These are phyloP conservation scores for Aschersonia sp. DNA, from an alignment of 2,329 filamentous ascomycete species.

Conservation along the genomic window DNA sequence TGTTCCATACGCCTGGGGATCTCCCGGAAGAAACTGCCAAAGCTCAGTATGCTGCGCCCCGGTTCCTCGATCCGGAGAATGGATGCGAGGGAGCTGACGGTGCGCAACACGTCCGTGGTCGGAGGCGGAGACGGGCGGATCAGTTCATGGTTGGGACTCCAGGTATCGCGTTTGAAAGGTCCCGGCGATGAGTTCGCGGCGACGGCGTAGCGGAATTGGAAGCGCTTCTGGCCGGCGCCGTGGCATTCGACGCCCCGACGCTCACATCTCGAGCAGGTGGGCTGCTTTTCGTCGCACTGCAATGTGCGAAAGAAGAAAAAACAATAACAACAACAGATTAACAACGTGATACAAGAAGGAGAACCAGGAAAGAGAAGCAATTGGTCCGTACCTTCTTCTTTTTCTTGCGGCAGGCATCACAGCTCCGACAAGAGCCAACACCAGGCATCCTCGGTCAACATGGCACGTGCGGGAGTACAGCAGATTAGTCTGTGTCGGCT, in stretches of 20 bases:
- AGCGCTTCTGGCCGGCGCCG: slow-evolving; percentile 1
- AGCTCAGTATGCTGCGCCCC: background rate
- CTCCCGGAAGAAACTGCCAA: slow-evolving; percentile 1
- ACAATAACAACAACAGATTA: background rate
- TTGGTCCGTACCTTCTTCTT: slow-evolving; percentile 1
- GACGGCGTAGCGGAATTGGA: background rate
- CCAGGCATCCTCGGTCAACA: slow-evolving; percentile 1
- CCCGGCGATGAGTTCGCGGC: background rate
- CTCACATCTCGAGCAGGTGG: slow-evolving; percentile 1
- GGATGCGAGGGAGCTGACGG: background rate
- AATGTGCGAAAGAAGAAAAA: background rate
- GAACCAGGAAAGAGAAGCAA: background rate
- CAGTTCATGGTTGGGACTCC: background rate
- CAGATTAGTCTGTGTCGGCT: no score
- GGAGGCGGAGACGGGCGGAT: background rate
- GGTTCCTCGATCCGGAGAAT: background rate
- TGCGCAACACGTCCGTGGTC: background rate
- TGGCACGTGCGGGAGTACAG: background rate
- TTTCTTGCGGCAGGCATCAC: background rate
- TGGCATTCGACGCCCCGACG: background rate
- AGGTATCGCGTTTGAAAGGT: background rate
- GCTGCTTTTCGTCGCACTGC: slow-evolving; percentile 2
- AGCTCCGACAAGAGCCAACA: background rate
- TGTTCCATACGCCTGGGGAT: slow-evolving; percentile 1
- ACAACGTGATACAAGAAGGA: background rate